Conservation (phyloP, 192 early-diverging fungal species). For the Ramicandelaber brevisporus region DNA sequence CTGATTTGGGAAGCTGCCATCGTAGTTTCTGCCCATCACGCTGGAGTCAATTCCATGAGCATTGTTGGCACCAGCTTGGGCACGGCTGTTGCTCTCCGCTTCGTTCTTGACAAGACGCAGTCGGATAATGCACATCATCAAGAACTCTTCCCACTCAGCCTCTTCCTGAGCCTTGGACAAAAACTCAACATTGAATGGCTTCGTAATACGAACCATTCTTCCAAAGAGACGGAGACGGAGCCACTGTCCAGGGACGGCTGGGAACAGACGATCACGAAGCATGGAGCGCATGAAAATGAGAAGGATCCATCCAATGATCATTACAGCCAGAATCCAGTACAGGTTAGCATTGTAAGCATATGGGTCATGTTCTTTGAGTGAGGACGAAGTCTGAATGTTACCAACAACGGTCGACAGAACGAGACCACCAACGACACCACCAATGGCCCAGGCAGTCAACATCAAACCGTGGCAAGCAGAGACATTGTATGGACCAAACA, state of each 20-base stretch:
- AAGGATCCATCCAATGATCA: slow-evolving; percentile 25
- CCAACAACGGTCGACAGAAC: slow-evolving; percentile 31
- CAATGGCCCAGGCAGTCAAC: slow-evolving; percentile 49
- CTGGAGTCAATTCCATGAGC: too few relatives aligned
- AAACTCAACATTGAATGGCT: slow-evolving; percentile 8
- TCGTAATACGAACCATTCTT: slow-evolving; percentile 13
- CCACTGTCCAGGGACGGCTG: slow-evolving; percentile 27
- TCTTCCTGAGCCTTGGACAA: slow-evolving; percentile 12
- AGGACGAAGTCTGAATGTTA: slow-evolving; percentile 16
- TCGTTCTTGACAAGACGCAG: slow-evolving; percentile 8
- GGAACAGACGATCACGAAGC: slow-evolving; percentile 36
- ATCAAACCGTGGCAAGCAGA: slow-evolving; percentile 50
- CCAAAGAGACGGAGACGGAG: slow-evolving; percentile 27
- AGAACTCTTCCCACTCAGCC: slow-evolving; percentile 16
- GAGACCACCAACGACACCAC: slow-evolving; percentile 37
- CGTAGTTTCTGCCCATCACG: too few relatives aligned
- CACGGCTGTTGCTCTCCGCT: too few relatives aligned
- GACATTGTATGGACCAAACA: slow-evolving; percentile 49
- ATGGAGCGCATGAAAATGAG: slow-evolving; percentile 29
- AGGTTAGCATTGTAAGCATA: slow-evolving; percentile 28
- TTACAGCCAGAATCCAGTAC: slow-evolving; percentile 39
- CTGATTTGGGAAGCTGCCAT: too few relatives aligned
- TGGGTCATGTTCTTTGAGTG: slow-evolving; percentile 15
- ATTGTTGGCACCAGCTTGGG: too few relatives aligned
- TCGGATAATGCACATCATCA: slow-evolving; percentile 11